Base-by-base conservation (phyloP, 345 rosid genomes). In the Eucalyptus pauciflora region DNA sequence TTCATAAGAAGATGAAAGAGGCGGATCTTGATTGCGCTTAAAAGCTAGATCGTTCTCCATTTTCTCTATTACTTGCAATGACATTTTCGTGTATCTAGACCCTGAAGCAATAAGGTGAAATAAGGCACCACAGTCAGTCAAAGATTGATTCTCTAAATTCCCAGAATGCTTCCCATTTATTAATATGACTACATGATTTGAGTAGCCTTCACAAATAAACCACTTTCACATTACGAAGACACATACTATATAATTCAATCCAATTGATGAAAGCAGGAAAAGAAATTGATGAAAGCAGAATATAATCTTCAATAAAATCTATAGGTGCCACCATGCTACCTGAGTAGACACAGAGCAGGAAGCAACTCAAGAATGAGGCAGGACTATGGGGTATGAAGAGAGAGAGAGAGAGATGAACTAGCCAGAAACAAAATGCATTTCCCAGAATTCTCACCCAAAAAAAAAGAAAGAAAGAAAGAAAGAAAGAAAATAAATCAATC, bases 1-100 rank as follows among this genome's bases (percentile, higher is more conserved):
- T 88, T 95, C 99, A 89, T 97, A 94, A 31, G 94, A 94, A 88
- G 92, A 91, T 33, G 94, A 92, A 90, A 90, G 91, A 90, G 93
- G 90, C 54, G 67, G 87, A 46, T 93, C 93, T 89, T 80, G 94
- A 80, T 86, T 88, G 91, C 92, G 95, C 90, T 92, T 87, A 18
- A 88, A 76, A 69, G 88, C 88, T 87, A 90, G 91, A 76, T 93
- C 88, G 49, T 24, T 87, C 87, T 64, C 90, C 86, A 51, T 88
- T 88, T 92, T 92, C 86, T 92, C 93, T 88, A 93, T 87, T 71
- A 89, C 90, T 90, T 91, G 90, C 86, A 92, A 89, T 79, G 96
- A 88, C 88, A 91, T 88, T 81, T 67, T 92, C 2, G 89, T 91
- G 93, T 90, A 92, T 54, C 92, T 90, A 81, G 89, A 92, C 86